Evolutionary conservation across 2,329 filamentous ascomycete species (phyloP), one percentile per base, ranked within the genome.

Genomic region (Juglanconis sp.): DNA sequence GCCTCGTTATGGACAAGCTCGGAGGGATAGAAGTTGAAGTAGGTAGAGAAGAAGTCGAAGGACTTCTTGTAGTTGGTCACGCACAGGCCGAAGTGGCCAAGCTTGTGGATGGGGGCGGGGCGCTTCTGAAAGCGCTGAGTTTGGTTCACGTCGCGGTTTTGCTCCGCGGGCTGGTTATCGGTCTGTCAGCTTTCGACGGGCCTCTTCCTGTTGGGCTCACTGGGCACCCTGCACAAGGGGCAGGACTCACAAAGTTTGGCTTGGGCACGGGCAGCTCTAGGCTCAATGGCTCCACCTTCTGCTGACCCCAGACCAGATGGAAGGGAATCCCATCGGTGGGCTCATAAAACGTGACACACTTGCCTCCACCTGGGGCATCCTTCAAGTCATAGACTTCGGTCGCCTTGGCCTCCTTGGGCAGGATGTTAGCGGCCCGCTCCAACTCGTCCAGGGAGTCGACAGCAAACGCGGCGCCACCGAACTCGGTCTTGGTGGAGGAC

Each of bases 381-480:
- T 67, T 65, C 17, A 80, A 65, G 10, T 83, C 78, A 59, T 82
- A 75, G 15, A 86, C 75, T 1, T 72, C 70, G 1, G 78, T 78
- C 2, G 82, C 78, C 56, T 72, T 69, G 3, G 77, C 76, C 5
- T 85, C 82, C 15, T 71, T 64, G 0, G 81, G 79, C 2, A 87
- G 71, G 11, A 75, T 72, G 40, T 76, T 70, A 2, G 77, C 71
- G 3, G 83, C 82, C 40, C 74, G 68, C 52, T 81, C 75, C 2
- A 88, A 76, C 61, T 88, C 84, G 3, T 78, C 79, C 65, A 80
- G 75, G 5, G 76, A 79, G 63, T 82, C 81, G 5, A 87, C 86
- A 40, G 79, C 81, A 63, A 85, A 88, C 1, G 78, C 82, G 0
- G 79, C 78, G 2, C 86, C 86, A 5, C 80, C 77, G 67, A 87